These are phyloP conservation scores for Phlebopus sp. DNA, from an alignment of 1,284 basidiomycete species.

Conservation along the genomic window DNA sequence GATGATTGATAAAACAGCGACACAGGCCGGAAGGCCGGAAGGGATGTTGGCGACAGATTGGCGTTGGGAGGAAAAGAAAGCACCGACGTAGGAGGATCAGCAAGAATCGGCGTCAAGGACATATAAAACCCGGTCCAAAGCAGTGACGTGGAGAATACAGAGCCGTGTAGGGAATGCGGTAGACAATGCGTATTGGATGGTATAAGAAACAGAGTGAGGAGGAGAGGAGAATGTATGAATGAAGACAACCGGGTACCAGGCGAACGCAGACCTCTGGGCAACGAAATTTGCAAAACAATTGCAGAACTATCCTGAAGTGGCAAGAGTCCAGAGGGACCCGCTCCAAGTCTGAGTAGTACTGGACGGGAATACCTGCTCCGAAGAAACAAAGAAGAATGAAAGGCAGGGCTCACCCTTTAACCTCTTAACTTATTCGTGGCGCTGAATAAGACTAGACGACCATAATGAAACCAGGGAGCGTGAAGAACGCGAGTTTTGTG, in stretches of 20 bases:
- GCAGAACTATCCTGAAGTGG: not conserved
- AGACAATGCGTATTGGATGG: conserved; percentile 4
- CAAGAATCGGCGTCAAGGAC: conserved; percentile 14
- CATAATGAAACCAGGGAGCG: conserved; percentile 19
- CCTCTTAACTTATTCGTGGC: conserved; percentile 11
- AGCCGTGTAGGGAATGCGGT: conserved; percentile 8
- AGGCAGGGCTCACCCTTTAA: conserved; percentile 14
- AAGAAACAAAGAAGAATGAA: conserved; percentile 3
- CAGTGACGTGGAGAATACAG: conserved; percentile 6
- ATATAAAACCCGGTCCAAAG: conserved; percentile 14
- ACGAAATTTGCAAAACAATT: conserved; percentile 3
- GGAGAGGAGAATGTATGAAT: conserved; percentile 1
- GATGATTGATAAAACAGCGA: not conserved
- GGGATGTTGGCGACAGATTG: conserved; percentile 4
- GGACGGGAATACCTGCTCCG: not conserved
- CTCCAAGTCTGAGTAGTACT: not conserved
- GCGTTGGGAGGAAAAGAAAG: conserved; percentile 4
- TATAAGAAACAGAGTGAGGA: conserved; percentile 9
- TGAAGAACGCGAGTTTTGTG: conserved; percentile 16
- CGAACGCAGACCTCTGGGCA: conserved; percentile 2
- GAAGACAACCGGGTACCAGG: not conserved
- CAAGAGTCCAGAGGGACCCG: not conserved
- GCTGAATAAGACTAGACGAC: conserved; percentile 16
- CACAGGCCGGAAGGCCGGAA: conserved; percentile 1
- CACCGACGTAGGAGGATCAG: conserved; percentile 4